Evolutionary conservation across 2,329 filamentous ascomycete species (phyloP).

Genomic region (Aspergillus pseudoviridinutans): DNA sequence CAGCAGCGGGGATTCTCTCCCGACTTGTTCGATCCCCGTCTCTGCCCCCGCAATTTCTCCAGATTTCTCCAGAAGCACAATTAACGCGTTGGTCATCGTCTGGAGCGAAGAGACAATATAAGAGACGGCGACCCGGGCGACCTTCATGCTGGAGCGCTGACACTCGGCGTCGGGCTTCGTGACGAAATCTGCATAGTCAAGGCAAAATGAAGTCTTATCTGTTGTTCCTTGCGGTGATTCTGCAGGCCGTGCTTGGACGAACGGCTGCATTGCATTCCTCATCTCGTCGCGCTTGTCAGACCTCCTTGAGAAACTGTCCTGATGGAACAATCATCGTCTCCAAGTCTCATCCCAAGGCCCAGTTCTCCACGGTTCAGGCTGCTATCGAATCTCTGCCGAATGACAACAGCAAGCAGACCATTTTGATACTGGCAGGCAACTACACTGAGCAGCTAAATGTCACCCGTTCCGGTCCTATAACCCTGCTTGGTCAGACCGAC

Average conservation of each 20-base stretch:
- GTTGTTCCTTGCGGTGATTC: not conserved
- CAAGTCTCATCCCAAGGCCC: conserved; percentile 14
- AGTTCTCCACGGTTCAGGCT: conserved; percentile 43
- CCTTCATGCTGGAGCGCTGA: not conserved
- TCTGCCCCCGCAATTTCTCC: conserved; percentile 12
- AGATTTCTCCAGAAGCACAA: conserved; percentile 7
- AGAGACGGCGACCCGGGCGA: not conserved
- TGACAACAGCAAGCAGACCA: conserved; percentile 47
- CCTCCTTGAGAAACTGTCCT: conserved; percentile 21
- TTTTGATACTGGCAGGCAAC: conserved; percentile 57
- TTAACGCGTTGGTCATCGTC: conserved; percentile 4
- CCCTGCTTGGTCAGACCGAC: conserved; percentile 57
- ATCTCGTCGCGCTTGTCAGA: conserved; percentile 23
- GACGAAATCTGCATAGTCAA: not conserved
- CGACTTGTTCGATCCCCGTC: not conserved
- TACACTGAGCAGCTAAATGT: conserved; percentile 65
- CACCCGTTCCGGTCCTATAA: conserved; percentile 58
- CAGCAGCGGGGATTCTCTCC: not conserved
- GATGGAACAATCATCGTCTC: conserved; percentile 27
- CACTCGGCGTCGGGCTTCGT: not conserved
- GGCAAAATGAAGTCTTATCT: not conserved
- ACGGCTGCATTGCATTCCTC: conserved; percentile 5
- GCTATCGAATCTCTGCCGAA: conserved; percentile 47
- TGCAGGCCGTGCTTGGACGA: conserved; percentile 4
- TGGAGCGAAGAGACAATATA: conserved; percentile 3